Base-by-base conservation (phyloP, 768 basidiomycete species). In the Tricholoma sp. region DNA sequence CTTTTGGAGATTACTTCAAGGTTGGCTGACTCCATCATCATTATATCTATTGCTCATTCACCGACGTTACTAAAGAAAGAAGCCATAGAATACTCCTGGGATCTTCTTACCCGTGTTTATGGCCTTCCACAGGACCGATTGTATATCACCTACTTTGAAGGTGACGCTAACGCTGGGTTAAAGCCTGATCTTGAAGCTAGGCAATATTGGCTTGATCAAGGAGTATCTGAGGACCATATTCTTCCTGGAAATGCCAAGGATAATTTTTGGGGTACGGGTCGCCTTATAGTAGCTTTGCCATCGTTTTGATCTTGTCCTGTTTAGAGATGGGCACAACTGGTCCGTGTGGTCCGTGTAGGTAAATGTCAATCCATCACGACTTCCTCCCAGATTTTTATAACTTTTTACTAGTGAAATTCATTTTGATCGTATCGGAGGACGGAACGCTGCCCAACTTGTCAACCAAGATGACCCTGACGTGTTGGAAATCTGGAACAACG, bases 1-100 rank as follows among this genome's bases (percentile, higher is more conserved):
- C 95, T 4, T 99, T 98, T 63, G 97, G 97, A 0, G 95, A 99
- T 72, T 99, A 99, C 77, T 99, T 99, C 85, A 99, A 99, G 84
- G 95, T 84, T 64, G 42, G 28, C 39, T 44, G 18, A n/a, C n/a
- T 24, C 12, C 45, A 45, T 34, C 33, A 39, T 54, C 53, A 58
- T 60, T 36, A 47, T 51, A 48, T 51, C 50, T 57, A 39, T 55
- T 45, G 36, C 44, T 13, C 34, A 57, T 60, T 57, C 52, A 50
- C 53, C 13, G 42, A 45, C 15, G 10, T 18, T 9, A 37, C 33
- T 37, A 28, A 68, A 96, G 95, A 87, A 88, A 82, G 97, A 98
- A 61, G 96, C 97, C 2, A 88, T 97, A 56, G 74, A 71, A 17
- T 94, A 88, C 73, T 95, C 97, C 5, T 99, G 96, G 95, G 90